Evolutionary conservation across 1,284 basidiomycete species (phyloP).

Genomic region (Irpex sp.): DNA sequence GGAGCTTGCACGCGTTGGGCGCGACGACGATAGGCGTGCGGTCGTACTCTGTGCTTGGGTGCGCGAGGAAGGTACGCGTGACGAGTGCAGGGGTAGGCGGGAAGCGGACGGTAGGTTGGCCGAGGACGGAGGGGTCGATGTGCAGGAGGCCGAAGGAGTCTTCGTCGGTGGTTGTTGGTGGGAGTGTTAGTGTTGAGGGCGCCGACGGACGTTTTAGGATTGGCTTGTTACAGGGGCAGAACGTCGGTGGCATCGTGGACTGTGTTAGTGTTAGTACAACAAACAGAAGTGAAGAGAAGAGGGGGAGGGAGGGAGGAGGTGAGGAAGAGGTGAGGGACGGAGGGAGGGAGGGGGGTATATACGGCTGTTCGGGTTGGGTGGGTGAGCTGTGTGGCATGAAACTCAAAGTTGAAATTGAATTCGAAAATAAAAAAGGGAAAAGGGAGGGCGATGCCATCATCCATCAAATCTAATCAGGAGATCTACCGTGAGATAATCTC

Average conservation of each 20-base stretch:
- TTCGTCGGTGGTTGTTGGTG: background rate
- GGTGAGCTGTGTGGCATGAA: too few relatives aligned
- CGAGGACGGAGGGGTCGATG: slow-evolving; percentile 23
- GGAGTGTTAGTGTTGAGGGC: background rate
- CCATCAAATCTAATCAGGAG: too few relatives aligned
- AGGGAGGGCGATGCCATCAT: too few relatives aligned
- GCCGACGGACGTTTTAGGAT: background rate
- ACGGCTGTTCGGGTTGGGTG: too few relatives aligned
- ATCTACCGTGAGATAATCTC: too few relatives aligned
- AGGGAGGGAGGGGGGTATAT: background rate
- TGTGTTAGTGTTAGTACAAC: background rate
- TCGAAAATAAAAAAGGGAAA: too few relatives aligned
- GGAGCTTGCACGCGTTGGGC: slow-evolving; percentile 63
- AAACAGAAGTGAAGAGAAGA: background rate
- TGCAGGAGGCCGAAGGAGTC: slow-evolving; percentile 9
- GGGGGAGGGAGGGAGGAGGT: background rate
- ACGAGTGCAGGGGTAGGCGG: slow-evolving; percentile 54
- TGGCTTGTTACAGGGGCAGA: background rate
- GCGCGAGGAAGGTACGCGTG: slow-evolving; percentile 45
- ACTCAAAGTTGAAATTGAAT: too few relatives aligned
- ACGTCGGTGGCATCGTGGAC: background rate
- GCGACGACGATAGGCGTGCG: slow-evolving; percentile 68
- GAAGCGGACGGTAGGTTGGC: slow-evolving; percentile 42
- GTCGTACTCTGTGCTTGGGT: slow-evolving; percentile 60
- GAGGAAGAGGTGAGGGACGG: background rate